Conservation (phyloP, 139 green algal species). For the Chlamydomonas sphaeroides region DNA sequence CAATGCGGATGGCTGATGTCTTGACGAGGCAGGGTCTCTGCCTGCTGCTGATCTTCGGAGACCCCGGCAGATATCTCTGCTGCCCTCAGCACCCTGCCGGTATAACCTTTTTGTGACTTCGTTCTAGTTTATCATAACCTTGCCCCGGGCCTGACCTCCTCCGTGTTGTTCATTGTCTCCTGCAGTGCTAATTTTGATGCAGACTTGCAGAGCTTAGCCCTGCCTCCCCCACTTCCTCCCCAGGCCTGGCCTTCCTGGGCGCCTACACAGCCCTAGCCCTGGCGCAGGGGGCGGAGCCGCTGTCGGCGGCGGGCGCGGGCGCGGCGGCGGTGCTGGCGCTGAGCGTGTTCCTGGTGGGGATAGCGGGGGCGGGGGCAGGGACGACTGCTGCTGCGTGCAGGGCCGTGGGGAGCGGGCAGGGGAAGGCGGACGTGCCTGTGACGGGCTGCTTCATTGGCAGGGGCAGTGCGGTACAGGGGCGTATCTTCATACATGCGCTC, state of each 20-base stretch:
- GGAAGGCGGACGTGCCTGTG: background rate
- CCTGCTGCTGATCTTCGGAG: too few relatives aligned
- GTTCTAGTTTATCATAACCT: too few relatives aligned
- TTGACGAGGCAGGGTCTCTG: too few relatives aligned
- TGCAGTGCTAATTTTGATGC: too few relatives aligned
- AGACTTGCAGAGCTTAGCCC: too few relatives aligned
- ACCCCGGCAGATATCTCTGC: too few relatives aligned
- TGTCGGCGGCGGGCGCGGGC: background rate
- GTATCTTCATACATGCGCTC: background rate
- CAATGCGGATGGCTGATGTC: too few relatives aligned
- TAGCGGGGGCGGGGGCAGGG: background rate
- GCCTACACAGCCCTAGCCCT: constrained; percentile 62
- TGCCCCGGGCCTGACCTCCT: background rate
- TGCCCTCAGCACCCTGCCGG: too few relatives aligned
- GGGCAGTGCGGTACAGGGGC: background rate
- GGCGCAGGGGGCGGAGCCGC: background rate
- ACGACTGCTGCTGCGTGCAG: background rate
- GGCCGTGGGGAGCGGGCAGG: background rate
- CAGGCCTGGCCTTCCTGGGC: constrained; percentile 74
- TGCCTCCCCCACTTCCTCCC: background rate
- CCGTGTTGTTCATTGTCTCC: background rate
- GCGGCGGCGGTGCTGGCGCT: constrained; percentile 11
- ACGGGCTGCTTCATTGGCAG: background rate
- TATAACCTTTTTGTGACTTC: too few relatives aligned
- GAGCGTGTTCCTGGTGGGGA: constrained; percentile 60